Evolutionary conservation across 2,329 filamentous ascomycete genomes (phyloP), one percentile per base, ranked within the genome.

Genomic region (Neobulgaria alba): DNA sequence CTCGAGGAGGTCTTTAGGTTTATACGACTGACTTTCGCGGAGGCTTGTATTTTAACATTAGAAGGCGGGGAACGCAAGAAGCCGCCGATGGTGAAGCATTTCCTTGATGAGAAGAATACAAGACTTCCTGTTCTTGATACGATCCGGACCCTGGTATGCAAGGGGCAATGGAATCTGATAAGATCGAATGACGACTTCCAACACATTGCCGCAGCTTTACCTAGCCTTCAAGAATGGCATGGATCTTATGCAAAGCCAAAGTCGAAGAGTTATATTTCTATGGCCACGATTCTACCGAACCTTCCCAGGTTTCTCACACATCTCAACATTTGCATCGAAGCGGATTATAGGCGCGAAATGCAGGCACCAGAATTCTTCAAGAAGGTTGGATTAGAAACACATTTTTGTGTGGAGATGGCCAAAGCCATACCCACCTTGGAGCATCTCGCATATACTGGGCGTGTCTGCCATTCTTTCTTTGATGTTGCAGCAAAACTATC

Each of bases 1-100:
- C 61, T 87, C 33, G 75, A 83, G 38, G 79, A 85, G 47, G 77
- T 82, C 1, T 85, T 87, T 48, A 63, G 65, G 37, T 81, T 84
- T 44, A 68, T 85, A 14, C 63, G 67, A 36, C 64, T 64, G 19
- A 69, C 71, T 9, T 76, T 60, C 37, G 73, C 77, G 0, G 68
- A 75, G 39, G 73, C 75, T 1, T 73, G 71, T 46, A 75, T 85
- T 29, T 64, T 88, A 55, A 87, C 82, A 0, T 66, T 87, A 12
- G 82, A 87, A 59, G 83, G 82, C n/a, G 82, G 83, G 3, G 80
- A 87, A 57, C 75, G 82, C 48, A 83, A 82, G 57, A 85, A 85
- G 59, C 79, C 82, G 2, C 82, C 82, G 4, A 77, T 78, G 60
- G 78, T 87, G 36, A 62, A 61, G 33, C 71, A 78, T 45, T 79